A percentile compares a stretch with the other conserved stretches of the same genome.
Conservation (phyloP, 768 basidiomycete genomes). For the Russula olivacea region DNA sequence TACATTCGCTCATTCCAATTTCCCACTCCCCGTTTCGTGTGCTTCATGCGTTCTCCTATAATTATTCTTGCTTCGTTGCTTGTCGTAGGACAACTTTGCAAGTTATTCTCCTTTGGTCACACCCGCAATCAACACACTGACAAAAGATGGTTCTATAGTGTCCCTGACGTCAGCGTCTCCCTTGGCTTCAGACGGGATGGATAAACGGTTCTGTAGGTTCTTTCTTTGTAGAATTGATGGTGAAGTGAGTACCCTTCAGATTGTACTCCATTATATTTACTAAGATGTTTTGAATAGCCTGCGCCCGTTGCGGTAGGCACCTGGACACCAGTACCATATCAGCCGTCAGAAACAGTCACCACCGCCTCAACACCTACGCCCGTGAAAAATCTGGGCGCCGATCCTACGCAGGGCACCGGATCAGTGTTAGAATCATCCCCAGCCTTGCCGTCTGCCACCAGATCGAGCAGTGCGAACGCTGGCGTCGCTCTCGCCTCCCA, state of each 20-base stretch:
- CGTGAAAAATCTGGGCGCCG: neutral
- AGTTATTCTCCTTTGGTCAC: neutral
- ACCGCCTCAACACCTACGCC: neutral
- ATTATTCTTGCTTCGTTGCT: neutral
- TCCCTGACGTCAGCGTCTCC: conserved; percentile 1
- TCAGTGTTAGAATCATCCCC: neutral
- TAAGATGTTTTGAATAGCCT: neutral
- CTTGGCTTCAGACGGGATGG: neutral
- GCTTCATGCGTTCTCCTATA: neutral
- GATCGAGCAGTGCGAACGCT: conserved; percentile 1
- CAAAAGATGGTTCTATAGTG: neutral
- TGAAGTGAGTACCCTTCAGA: neutral
- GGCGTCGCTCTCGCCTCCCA: conserved; percentile 8
- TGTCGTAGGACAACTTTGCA: neutral
- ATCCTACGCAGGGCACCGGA: neutral
- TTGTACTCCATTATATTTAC: neutral
- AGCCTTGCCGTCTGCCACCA: neutral
- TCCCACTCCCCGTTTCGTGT: neutral
- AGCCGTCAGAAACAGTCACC: neutral
- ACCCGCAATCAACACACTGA: neutral
- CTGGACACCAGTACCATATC: neutral
- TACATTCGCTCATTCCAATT: neutral
- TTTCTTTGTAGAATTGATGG: no score
- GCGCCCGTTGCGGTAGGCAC: neutral
- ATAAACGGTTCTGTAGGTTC: neutral